These are phyloP conservation scores for Coemansia sp. DNA, from an alignment of 192 early-diverging fungal genomes.

Conservation along the genomic window DNA sequence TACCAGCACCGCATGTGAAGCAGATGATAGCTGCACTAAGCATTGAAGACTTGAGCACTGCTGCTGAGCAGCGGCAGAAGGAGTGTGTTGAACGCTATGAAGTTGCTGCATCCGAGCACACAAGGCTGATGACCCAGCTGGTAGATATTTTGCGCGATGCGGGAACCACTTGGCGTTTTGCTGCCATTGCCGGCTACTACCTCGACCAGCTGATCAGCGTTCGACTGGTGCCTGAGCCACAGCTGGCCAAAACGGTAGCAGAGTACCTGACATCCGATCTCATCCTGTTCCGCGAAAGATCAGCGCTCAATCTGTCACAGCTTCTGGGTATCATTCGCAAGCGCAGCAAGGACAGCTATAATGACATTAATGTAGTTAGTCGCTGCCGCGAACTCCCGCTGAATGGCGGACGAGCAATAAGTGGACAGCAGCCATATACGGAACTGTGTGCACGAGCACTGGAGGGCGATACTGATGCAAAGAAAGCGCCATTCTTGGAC, in stretches of 20 bases:
- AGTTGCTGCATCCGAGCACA: conserved; percentile 23
- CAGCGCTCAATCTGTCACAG: conserved; percentile 58
- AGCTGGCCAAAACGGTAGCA: conserved; percentile 58
- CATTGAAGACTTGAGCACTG: neutral
- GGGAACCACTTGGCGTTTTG: conserved; percentile 79
- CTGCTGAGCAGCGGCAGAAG: conserved; percentile 2
- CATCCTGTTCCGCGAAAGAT: conserved; percentile 67
- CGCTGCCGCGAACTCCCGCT: conserved; percentile 6
- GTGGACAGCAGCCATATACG: conserved; percentile 10
- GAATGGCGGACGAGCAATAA: neutral
- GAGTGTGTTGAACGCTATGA: conserved; percentile 9
- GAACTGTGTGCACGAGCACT: conserved; percentile 40
- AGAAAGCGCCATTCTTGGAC: conserved; percentile 40
- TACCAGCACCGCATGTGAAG: neutral
- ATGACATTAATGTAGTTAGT: conserved; percentile 7
- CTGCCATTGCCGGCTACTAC: conserved; percentile 75
- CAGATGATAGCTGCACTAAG: conserved; percentile 4
- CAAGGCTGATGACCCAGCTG: conserved; percentile 46
- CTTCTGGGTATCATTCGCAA: conserved; percentile 72
- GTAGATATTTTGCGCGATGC: conserved; percentile 60
- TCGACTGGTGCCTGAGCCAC: conserved; percentile 57
- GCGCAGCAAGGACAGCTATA: conserved; percentile 37
- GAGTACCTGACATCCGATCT: conserved; percentile 69
- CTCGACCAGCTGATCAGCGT: conserved; percentile 69
- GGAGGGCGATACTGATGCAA: conserved; percentile 15